phyloP scores from a whole-genome alignment of 108 stramenopile genomes.

The Cyclotella baltica region DNA sequence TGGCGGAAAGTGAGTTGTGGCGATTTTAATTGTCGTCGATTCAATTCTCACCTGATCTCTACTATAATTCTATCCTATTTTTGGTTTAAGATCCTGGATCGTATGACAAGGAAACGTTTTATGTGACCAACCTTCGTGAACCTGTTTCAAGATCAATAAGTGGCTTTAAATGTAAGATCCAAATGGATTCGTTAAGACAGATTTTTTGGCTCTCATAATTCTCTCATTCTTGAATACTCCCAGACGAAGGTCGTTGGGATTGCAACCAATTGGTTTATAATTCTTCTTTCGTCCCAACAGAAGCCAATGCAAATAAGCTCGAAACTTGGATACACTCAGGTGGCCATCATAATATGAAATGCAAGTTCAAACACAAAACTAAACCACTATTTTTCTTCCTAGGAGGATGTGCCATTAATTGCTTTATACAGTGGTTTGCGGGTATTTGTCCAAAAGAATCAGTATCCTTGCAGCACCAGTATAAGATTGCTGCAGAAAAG shows the following conservation, averaged over 20 bases:
- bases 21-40: too few species aligned
- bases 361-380: not conserved
- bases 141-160: constrained; percentile 45
- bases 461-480: constrained; percentile 7
- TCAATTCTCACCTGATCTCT: not conserved
- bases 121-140: constrained; percentile 44
- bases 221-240: not conserved
- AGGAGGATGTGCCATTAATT: constrained; percentile 25
- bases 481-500: constrained; percentile 23
- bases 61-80: not conserved
- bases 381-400: constrained; percentile 16
- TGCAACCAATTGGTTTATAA: constrained; percentile 27
- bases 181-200: too few species aligned
- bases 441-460: constrained; percentile 23
- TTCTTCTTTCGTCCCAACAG: constrained; percentile 30
- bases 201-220: not conserved
- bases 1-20: constrained; percentile 3
- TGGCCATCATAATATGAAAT: constrained; percentile 14
- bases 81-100: constrained; percentile 34
- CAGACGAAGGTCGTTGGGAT: constrained; percentile 41
- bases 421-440: constrained; percentile 44
- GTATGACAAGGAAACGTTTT: constrained; percentile 32
- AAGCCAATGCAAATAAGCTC: constrained; percentile 24
- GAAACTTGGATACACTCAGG: constrained; percentile 36
- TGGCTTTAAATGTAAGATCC: constrained; percentile 40